Conservation (phyloP, 495 filamentous ascomycete species). For the Aeminium ludgeri region DNA sequence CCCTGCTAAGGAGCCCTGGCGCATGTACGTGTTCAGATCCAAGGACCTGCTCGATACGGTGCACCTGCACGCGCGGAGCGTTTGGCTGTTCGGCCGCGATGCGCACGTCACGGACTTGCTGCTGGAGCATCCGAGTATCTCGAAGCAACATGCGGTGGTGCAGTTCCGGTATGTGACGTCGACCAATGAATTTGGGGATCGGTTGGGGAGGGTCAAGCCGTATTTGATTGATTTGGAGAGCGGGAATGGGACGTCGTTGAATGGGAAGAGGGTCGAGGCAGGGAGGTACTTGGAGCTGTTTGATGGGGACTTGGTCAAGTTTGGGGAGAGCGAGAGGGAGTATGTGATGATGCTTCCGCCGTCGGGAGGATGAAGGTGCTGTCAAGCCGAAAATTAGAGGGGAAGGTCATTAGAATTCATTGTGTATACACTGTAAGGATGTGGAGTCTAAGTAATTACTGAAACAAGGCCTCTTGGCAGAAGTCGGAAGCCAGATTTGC, state of each 20-base stretch:
- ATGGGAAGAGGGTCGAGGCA: slow-evolving; percentile 51
- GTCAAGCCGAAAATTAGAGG: too few species aligned
- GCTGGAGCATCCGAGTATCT: slow-evolving; percentile 79
- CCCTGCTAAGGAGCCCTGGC: slow-evolving; percentile 59
- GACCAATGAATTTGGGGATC: slow-evolving; percentile 72
- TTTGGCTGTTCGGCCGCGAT: slow-evolving; percentile 83
- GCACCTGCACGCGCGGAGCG: slow-evolving; percentile 54
- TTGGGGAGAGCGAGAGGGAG: slow-evolving; percentile 64
- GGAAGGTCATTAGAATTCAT: too few species aligned
- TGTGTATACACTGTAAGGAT: too few species aligned
- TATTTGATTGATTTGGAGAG: slow-evolving; percentile 91
- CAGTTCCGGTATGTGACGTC: slow-evolving; percentile 79
- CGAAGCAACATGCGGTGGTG: slow-evolving; percentile 86
- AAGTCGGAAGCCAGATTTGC: too few species aligned
- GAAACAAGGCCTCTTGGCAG: too few species aligned
- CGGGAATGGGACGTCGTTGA: slow-evolving; percentile 76
- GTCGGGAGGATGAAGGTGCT: too few species aligned
- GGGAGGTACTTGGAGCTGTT: slow-evolving; percentile 72
- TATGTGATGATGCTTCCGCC: slow-evolving; percentile 30
- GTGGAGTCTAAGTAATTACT: too few species aligned
- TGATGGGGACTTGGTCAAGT: slow-evolving; percentile 75
- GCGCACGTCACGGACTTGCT: slow-evolving; percentile 60
- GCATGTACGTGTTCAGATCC: slow-evolving; percentile 86
- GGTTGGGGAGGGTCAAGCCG: slow-evolving; percentile 62
- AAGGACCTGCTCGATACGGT: slow-evolving; percentile 63